Percentiles rank a stretch among this genome's conserved stretches.
Conservation (phyloP, 2,329 filamentous ascomycete genomes). For the Cryphonectria carpinicola region DNA sequence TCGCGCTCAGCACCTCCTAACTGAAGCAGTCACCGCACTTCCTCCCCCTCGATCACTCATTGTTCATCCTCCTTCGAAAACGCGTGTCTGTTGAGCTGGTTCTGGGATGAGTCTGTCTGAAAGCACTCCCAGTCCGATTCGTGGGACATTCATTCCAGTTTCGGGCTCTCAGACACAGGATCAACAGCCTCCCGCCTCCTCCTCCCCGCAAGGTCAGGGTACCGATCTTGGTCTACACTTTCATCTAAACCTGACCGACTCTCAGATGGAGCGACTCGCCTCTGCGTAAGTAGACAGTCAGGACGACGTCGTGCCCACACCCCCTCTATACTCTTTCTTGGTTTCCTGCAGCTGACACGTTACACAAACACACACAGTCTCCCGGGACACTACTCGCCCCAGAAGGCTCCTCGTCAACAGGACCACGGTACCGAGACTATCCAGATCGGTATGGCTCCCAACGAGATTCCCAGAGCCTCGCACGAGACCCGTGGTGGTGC, state of each 20-base stretch:
- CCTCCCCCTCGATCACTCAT: neutral
- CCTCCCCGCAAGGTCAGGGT: slow-evolving; percentile 42
- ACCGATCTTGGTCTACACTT: slow-evolving; percentile 47
- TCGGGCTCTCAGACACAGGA: slow-evolving; percentile 36
- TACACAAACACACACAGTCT: slow-evolving; percentile 27
- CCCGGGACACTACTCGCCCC: slow-evolving; percentile 25
- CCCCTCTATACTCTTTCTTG: neutral
- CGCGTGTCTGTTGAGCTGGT: neutral
- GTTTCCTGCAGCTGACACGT: neutral
- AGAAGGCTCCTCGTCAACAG: slow-evolving; percentile 14
- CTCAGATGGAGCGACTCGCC: slow-evolving; percentile 52
- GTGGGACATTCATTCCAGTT: slow-evolving; percentile 44
- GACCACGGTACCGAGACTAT: slow-evolving; percentile 18
- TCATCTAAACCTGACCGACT: slow-evolving; percentile 53
- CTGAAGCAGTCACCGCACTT: neutral
- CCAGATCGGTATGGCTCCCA: slow-evolving; percentile 14
- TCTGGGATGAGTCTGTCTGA: slow-evolving; percentile 26
- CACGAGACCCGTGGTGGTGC: neutral
- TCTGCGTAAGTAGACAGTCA: slow-evolving; percentile 43
- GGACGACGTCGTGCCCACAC: too few species aligned
- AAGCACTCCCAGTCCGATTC: slow-evolving; percentile 37
- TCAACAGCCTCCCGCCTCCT: slow-evolving; percentile 35
- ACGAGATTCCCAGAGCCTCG: slow-evolving; percentile 1
- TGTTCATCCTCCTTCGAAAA: neutral
- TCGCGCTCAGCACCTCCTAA: neutral